phyloP scores from a whole-genome alignment of 169 alveolate species.

The Miamiensis avidus region DNA sequence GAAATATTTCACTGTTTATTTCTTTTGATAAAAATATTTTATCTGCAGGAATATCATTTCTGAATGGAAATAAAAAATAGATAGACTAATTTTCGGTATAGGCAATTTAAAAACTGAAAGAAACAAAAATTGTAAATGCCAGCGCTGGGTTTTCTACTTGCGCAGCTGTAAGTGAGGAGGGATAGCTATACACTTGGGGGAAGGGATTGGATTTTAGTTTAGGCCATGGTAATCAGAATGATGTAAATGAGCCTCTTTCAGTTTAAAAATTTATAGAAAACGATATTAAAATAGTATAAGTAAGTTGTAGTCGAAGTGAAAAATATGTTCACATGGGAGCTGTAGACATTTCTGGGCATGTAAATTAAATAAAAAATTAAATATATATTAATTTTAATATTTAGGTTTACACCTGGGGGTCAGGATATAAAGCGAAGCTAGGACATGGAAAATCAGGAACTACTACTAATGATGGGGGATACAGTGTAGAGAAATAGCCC shows the following conservation, averaged over 20 bases:
- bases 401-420: slow-evolving; percentile 57
- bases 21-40: slow-evolving; percentile 8
- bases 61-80: slow-evolving; percentile 38
- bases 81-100: slow-evolving; percentile 7
- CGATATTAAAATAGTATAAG: slow-evolving; percentile 17
- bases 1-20: slow-evolving; percentile 39
- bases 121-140: background rate
- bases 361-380: too few relatives aligned
- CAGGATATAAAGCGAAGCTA: slow-evolving; percentile 60
- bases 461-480: slow-evolving; percentile 34
- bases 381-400: too few relatives aligned
- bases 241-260: background rate
- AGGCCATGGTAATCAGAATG: slow-evolving; percentile 41
- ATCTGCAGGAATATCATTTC: slow-evolving; percentile 35
- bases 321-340: slow-evolving; percentile 55
- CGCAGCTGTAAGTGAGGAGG: slow-evolving; percentile 34
- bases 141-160: slow-evolving; percentile 49
- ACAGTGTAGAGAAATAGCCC: slow-evolving; percentile 23
- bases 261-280: slow-evolving; percentile 18
- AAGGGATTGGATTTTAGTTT: slow-evolving; percentile 23
- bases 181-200: slow-evolving; percentile 60
- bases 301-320: slow-evolving; percentile 59
- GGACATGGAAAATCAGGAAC: slow-evolving; percentile 49
- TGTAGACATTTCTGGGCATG: slow-evolving; percentile 27
- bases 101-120: background rate